Evolutionary conservation across 345 rosid species (phyloP), one percentile per base, ranked within the genome.

Genomic region (Psidium guajava): DNA sequence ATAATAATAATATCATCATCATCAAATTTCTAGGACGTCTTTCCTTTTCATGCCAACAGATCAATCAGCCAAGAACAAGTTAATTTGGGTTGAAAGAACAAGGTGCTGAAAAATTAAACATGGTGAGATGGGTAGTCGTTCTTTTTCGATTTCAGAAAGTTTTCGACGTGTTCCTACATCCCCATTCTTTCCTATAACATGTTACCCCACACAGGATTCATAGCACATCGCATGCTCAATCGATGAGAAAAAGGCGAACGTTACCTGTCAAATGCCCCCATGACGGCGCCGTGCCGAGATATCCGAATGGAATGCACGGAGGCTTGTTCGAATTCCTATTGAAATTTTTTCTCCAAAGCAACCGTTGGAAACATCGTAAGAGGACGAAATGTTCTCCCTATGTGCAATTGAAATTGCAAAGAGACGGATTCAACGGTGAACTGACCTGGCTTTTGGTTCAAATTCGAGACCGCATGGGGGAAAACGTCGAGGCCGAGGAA

Each of bases 271-370:
- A 32, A 32, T 32, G 44, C 13, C 3, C 4, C 3, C 1, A 2
- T 5, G 0, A 22, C 0, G 0, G 0, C 0, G 1, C 47, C 0
- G 0, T 18, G 10, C 8, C 2, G 3, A 69, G 47, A 2, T 11
- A 36, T 9, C 42, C 3, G 7, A 69, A 9, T 4, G 6, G 4
- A 36, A 20, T 69, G 47, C 47, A 2, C 10, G 18, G 1, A 0
- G 1, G 18, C 25, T 0, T 0, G 3, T 36, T 69, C 1, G 1
- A 69, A 69, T 36, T 36, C 47, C 47, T 18, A 18, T 69, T 2
- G 80, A 36, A 8, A 69, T 16, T 18, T 16, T 18, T 11, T 18
- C 20, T 16, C 18, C 1, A 7, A 16, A 28, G 36, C 16, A 16
- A 1, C 32, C 44, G 16, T 28, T 64, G 0, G 11, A 64, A 64